phyloP scores from a whole-genome alignment of 192 early-diverging fungal species.

The Diversispora eburnea region DNA sequence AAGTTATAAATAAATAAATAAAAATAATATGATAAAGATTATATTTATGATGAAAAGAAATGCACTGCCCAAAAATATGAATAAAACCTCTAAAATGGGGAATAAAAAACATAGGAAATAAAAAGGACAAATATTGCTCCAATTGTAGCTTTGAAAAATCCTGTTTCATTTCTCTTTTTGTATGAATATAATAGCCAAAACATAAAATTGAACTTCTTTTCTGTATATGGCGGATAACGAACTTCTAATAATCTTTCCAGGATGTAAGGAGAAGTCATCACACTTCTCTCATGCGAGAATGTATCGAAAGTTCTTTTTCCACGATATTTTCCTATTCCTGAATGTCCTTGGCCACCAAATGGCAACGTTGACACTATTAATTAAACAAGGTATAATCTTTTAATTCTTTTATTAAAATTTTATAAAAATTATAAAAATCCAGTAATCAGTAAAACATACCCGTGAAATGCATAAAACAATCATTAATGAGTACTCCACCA shows the following conservation, averaged over 20 bases:
- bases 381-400: not conserved
- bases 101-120: too few species aligned
- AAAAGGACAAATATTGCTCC: too few species aligned
- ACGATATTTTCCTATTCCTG: slow-evolving; percentile 85
- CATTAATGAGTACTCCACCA: slow-evolving; percentile 78
- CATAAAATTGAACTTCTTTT: slow-evolving; percentile 2
- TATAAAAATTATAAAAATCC: not conserved
- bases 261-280: slow-evolving; percentile 34
- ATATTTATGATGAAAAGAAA: too few species aligned
- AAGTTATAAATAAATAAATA: too few species aligned
- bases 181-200: not conserved
- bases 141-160: too few species aligned
- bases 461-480: slow-evolving; percentile 65
- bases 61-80: too few species aligned
- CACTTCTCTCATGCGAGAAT: slow-evolving; percentile 74
- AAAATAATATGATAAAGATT: too few species aligned
- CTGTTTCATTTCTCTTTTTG: too few species aligned
- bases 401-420: not conserved
- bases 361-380: slow-evolving; percentile 54
- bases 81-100: too few species aligned
- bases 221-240: slow-evolving; percentile 24
- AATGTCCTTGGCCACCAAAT: slow-evolving; percentile 84
- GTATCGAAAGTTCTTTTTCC: slow-evolving; percentile 72
- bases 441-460: slow-evolving; percentile 34
- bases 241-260: slow-evolving; percentile 23